Percentiles rank a stretch among this genome's conserved stretches.
Conservation (phyloP, 1,139 yeast genomes). For the Taphrina sp. region DNA sequence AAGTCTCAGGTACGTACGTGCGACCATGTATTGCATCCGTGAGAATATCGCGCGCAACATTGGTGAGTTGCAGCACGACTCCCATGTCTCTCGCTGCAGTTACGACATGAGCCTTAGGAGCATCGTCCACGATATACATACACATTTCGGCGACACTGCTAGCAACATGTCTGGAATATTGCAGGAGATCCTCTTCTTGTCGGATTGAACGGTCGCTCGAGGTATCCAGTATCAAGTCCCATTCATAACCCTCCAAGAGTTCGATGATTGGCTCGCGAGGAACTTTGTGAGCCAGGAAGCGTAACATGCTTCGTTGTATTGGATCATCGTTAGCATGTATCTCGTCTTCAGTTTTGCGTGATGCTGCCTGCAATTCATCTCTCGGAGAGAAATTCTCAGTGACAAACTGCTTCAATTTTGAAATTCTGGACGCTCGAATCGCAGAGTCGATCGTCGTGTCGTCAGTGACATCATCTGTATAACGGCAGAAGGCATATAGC, state of each 20-base stretch:
- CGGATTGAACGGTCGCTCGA: conserved; percentile 4
- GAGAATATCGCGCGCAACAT: conserved; percentile 28
- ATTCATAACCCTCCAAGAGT: conserved; percentile 28
- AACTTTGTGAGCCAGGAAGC: conserved; percentile 19
- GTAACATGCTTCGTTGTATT: conserved; percentile 13
- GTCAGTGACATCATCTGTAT: conserved; percentile 30
- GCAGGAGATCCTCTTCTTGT: conserved; percentile 9
- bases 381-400: conserved; percentile 8
- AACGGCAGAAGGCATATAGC: conserved; percentile 29
- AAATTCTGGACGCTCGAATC: conserved; percentile 6
- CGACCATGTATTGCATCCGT: conserved; percentile 29
- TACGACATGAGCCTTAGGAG: conserved; percentile 11
- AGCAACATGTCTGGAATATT: conserved; percentile 23
- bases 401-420: conserved; percentile 4
- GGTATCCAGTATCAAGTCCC: conserved; percentile 25
- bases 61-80: conserved; percentile 27
- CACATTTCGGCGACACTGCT: conserved; percentile 33
- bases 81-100: conserved; percentile 29
- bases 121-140: conserved; percentile 11
- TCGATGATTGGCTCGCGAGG: conserved; percentile 32
- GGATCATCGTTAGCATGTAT: conserved; percentile 4
- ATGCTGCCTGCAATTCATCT: neutral
- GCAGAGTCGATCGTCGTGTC: neutral
- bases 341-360: conserved; percentile 9
- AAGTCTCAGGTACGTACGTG: conserved; percentile 19